Evolutionary conservation across 352 stramenopile genomes (phyloP), one percentile per base, ranked within the genome.

Genomic region (Phytophthora boehmeriae): DNA sequence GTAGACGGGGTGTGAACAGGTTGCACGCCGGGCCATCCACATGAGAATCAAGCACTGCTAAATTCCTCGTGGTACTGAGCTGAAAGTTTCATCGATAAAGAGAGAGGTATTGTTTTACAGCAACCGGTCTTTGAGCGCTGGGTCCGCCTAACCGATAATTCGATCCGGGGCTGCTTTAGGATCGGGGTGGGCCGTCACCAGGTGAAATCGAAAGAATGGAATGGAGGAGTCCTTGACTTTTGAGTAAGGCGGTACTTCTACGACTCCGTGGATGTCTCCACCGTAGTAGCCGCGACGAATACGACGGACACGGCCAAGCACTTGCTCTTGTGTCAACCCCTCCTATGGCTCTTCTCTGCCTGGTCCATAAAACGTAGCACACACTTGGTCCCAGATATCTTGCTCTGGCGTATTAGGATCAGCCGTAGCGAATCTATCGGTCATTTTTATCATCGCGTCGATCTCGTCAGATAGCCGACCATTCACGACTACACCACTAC

Each of bases 191-290:
- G 9, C 5, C n/a, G 38, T 51, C 22, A 63, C 46, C n/a, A 66
- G 27, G 23, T 68, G 58, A 11, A 73, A 68, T 6, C 64, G 58
- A 65, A 36, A 61, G 32, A 64, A 65, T 19, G 34, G 56, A 14
- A 68, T 56, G 2, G 20, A 34, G 2, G 43, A 62, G 14, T 59
- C 39, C 25, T 47, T 60, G 1, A 68, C 57, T 30, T 46, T 48
- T 20, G 58, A 61, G 1, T 44, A 55, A 10, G 57, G 56, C 6
- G 57, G 51, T 4, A 64, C 36, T 56, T 73, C 64, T 1, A 73
- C 28, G n/a, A 60, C 58, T 9, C 65, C 48, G 34, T 73, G 59
- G 4, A 73, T 55, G 28, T 68, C 44, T 28, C 35, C 43, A 30
- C 44, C 51, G 13, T 55, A 66, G 43, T 66, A 36, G 45, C 34